These are phyloP conservation scores for Pichia sp. DNA, from an alignment of 1,139 yeast genomes.

Conservation along the genomic window DNA sequence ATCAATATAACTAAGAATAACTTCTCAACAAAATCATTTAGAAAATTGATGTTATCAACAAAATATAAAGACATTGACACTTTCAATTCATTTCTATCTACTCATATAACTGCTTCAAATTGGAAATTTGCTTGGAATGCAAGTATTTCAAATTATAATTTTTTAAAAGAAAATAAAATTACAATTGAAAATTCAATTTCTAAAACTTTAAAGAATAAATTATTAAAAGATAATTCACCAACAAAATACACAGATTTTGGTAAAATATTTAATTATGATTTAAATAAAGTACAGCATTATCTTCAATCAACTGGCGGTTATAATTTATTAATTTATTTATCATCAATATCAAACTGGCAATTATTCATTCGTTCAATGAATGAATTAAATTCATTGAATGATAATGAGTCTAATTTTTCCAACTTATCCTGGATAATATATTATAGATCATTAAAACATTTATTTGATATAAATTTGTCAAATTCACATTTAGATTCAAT, in stretches of 20 bases:
- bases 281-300: neutral
- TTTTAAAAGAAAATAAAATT: neutral
- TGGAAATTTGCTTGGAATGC: conserved; percentile 9
- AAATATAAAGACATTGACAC: conserved; percentile 1
- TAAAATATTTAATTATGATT: conserved; percentile 1
- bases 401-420: neutral
- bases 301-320: neutral
- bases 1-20: neutral
- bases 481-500: conserved; percentile 1
- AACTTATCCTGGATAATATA: conserved; percentile 1
- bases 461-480: neutral
- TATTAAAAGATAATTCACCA: neutral
- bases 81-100: neutral
- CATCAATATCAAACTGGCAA: conserved; percentile 11
- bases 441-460: conserved; percentile 1
- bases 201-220: neutral
- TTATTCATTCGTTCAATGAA: conserved; percentile 8
- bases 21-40: neutral
- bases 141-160: neutral
- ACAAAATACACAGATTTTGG: conserved; percentile 4
- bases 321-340: neutral
- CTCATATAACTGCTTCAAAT: neutral
- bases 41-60: neutral
- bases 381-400: conserved; percentile 1
- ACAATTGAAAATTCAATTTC: neutral